Percentiles rank a stretch among this genome's conserved stretches.
phyloP scores from a whole-genome alignment of 2,329 filamentous ascomycete genomes.

The Pseudogymnoascus sp. region DNA sequence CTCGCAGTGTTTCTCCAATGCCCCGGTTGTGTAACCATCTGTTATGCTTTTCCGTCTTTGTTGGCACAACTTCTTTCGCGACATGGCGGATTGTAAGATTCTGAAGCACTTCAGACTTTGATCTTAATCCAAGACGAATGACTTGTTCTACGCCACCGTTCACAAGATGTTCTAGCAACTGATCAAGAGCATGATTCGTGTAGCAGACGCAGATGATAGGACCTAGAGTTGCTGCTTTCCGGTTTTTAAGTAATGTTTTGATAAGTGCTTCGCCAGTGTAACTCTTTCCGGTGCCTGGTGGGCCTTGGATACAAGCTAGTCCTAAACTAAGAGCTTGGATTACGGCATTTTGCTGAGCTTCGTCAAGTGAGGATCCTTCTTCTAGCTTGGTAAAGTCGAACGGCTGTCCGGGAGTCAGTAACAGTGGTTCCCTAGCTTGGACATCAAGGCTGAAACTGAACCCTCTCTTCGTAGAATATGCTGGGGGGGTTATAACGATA shows the following conservation, averaged over 20 bases:
- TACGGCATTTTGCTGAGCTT: slow-evolving; percentile 42
- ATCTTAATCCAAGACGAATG: slow-evolving; percentile 20
- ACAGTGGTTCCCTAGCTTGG: slow-evolving; percentile 19
- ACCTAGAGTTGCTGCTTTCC: slow-evolving; percentile 32
- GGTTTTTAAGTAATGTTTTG: slow-evolving; percentile 42
- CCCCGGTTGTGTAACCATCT: slow-evolving; percentile 18
- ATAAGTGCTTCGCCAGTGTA: slow-evolving; percentile 54
- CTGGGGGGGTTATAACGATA: slow-evolving; percentile 35
- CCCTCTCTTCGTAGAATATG: slow-evolving; percentile 39
- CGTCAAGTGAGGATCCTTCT: slow-evolving; percentile 38
- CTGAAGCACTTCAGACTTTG: slow-evolving; percentile 21
- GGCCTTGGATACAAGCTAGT: slow-evolving; percentile 58
- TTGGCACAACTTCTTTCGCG: slow-evolving; percentile 12
- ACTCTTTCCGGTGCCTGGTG: slow-evolving; percentile 62
- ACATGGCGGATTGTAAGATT: slow-evolving; percentile 18
- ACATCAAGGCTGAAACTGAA: slow-evolving; percentile 42
- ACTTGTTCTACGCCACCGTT: slow-evolving; percentile 20
- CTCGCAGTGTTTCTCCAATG: slow-evolving; percentile 16
- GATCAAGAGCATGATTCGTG: slow-evolving; percentile 29
- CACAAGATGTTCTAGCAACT: slow-evolving; percentile 26
- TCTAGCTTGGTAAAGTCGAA: slow-evolving; percentile 28
- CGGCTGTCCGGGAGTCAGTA: slow-evolving; percentile 22
- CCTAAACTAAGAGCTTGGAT: slow-evolving; percentile 43
- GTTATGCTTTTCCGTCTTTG: slow-evolving; percentile 20
- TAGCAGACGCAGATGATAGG: slow-evolving; percentile 41